Base-by-base conservation (phyloP, 2,329 filamentous ascomycete species). In the Xylariaceae sp. region DNA sequence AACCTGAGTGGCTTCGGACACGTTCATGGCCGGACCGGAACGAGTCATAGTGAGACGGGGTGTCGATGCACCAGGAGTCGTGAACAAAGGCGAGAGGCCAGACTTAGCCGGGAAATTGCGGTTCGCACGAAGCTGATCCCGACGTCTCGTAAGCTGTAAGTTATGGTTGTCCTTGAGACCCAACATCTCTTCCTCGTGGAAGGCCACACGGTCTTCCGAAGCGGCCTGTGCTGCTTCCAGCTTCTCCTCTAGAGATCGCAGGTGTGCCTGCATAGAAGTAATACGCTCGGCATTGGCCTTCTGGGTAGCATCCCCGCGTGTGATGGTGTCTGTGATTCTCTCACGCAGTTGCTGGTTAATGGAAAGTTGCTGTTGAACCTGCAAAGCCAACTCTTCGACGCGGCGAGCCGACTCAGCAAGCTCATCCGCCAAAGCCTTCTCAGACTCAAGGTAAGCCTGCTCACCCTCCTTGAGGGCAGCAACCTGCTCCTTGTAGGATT, bases 141-240 rank as follows among this genome's bases (percentile, higher is more conserved):
- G 87, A 69, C 91, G 83, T 11, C 93, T 88, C 65, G 87, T 86
- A 37, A 97, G 82, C 68, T 94, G 89, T 15, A 80, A 79, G 70
- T 84, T 90, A 69, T 94, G 87, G 60, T 85, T 88, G 58, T 95
- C 90, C 65, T 88, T 87, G 57, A 97, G 77, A 18, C 82, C 78
- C 15, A 83, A 78, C 44, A 96, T 82, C 74, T 97, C 92, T 44
- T 94, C 90, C 73, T 97, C 94, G 70, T 97, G 92, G 53, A 86
- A 87, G 49, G 84, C 78, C 59, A 97, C 85, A 45, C 87, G 87
- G 53, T 93, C 92, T 72, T 99, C 94, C 0, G 91, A 93, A 17
- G 88, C 84, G 58, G 90, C 87, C 73, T 97, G 93, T 1, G 93
- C 91, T 17, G 84, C 77, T 56, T 95, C 81, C 18, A 99, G 83